Base-by-base conservation (phyloP, 208 protist genomes). In the Leishmania tarentolae region DNA sequence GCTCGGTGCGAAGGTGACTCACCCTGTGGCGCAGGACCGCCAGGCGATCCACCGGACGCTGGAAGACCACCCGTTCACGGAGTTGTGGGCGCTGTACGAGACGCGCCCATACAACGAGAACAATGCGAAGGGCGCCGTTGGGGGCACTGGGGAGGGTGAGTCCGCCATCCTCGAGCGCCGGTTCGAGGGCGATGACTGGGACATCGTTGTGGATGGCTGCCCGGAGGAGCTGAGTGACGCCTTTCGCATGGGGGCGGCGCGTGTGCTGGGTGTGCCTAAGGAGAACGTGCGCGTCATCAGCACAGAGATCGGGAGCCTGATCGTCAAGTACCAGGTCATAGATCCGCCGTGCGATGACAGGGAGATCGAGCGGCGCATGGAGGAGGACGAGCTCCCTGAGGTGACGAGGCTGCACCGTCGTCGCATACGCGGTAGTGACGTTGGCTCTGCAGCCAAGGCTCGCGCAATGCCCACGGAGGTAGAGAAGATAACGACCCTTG, bases 151-250 rank as follows among this genome's bases (percentile, higher is more conserved):
- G 28, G 80, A 87, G 42, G 59, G 78, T 56, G 86, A 90, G 81
- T 90, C 88, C n/a, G 83, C 61, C n/a, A 72, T 82, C 57, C 63
- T 92, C n/a, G 87, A 90, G 85, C 86, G 87, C 81, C 70, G 59
- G 57, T 94, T 94, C 70, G 86, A 91, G 44, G 89, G 91, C 76
- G 87, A 91, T 42, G 91, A 91, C 83, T 94, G 89, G 91, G 89
- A 92, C 74, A 80, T 92, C 74, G 19, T 93, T 35, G 57, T 94
- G 1, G 87, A 87, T 2, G 76, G 73, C 47, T 79, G 59, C 79
- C 83, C 80, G n/a, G 79, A 87, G 44, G 81, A 92, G 31, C 61
- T 92, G n/a, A 75, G 82, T 79, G 80, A 81, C n/a, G 84, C 86
- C 44, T 94, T 94, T 83, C 28, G 83, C 73, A 66, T 75, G 40